phyloP scores from a whole-genome alignment of 768 basidiomycete genomes.

The Serpula lacrymans region DNA sequence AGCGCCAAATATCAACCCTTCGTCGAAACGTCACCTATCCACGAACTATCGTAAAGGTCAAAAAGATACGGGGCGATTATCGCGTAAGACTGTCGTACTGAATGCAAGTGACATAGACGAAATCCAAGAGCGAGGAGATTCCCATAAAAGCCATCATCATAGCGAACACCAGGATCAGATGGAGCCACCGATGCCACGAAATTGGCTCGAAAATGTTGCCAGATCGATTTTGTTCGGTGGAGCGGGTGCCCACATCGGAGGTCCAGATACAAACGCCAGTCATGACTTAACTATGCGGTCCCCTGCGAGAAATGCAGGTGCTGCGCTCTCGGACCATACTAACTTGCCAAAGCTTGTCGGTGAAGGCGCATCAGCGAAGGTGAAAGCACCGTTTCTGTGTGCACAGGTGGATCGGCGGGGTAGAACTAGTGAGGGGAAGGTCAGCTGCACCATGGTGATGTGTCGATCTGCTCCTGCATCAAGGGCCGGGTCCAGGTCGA shows the following conservation, averaged over 20 bases:
- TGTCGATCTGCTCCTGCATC: conserved; percentile 72
- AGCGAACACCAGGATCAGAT: conserved; percentile 30
- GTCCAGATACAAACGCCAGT: conserved; percentile 29
- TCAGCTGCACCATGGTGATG: conserved; percentile 54
- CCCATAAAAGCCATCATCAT: conserved; percentile 22
- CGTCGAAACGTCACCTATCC: conserved; percentile 28
- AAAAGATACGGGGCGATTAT: conserved; percentile 31
- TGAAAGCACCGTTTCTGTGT: conserved; percentile 31
- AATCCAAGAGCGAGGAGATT: conserved; percentile 14
- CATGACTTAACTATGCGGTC: conserved; percentile 19
- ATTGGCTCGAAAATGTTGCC: conserved; percentile 73
- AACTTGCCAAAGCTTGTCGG: conserved; percentile 15
- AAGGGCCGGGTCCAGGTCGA: conserved; percentile 47
- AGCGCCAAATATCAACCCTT: conserved; percentile 40
- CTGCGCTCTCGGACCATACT: conserved; percentile 22
- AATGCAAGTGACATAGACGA: conserved; percentile 29
- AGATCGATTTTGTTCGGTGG: conserved; percentile 59
- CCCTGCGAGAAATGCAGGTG: conserved; percentile 21
- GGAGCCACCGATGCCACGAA: conserved; percentile 55
- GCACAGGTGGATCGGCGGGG: conserved; percentile 29
- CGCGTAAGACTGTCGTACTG: conserved; percentile 24
- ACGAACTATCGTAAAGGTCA: conserved; percentile 38
- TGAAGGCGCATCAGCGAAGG: conserved; percentile 3
- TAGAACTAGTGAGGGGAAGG: conserved; percentile 26
- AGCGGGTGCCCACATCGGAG: conserved; percentile 42